Conservation (phyloP, 2,329 filamentous ascomycete genomes). For the Bisporella sp. region DNA sequence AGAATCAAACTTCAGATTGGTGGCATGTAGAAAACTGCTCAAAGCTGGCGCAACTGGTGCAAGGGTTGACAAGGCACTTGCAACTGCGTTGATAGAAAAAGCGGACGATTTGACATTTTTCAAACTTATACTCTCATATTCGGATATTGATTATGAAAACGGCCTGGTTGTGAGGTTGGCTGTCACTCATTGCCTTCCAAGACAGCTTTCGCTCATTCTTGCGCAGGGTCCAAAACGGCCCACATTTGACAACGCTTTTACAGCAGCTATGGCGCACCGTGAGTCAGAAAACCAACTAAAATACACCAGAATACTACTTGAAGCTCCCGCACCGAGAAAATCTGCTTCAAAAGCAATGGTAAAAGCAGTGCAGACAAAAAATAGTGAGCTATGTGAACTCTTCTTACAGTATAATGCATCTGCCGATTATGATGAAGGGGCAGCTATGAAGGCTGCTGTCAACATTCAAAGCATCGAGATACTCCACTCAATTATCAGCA, state of each 20-base stretch:
- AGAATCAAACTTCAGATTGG: not conserved
- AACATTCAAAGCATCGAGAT: conserved; percentile 2
- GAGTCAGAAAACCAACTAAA: not conserved
- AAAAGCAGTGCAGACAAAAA: not conserved
- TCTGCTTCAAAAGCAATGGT: conserved; percentile 5
- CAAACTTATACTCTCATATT: conserved; percentile 4
- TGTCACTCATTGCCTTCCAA: too few species aligned
- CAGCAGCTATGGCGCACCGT: too few species aligned
- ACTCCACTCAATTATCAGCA: conserved; percentile 2
- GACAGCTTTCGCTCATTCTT: too few species aligned
- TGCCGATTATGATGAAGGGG: conserved; percentile 3
- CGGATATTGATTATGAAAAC: conserved; percentile 3
- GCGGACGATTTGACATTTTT: conserved; percentile 4
- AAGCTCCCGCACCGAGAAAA: not conserved
- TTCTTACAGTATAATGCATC: conserved; percentile 4
- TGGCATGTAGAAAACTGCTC: conserved; percentile 6
- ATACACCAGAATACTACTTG: conserved; percentile 4
- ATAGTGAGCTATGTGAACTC: conserved; percentile 3
- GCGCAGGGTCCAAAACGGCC: too few species aligned
- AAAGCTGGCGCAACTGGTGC: conserved; percentile 6
- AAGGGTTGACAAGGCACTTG: conserved; percentile 7
- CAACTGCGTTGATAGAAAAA: conserved; percentile 1
- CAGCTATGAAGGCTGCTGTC: conserved; percentile 4
- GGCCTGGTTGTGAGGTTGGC: conserved; percentile 1
- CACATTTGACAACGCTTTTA: too few species aligned